Percentiles rank a stretch among this genome's conserved stretches.
phyloP scores from a whole-genome alignment of 331 rosid genomes.

The Dryas integrifolia region DNA sequence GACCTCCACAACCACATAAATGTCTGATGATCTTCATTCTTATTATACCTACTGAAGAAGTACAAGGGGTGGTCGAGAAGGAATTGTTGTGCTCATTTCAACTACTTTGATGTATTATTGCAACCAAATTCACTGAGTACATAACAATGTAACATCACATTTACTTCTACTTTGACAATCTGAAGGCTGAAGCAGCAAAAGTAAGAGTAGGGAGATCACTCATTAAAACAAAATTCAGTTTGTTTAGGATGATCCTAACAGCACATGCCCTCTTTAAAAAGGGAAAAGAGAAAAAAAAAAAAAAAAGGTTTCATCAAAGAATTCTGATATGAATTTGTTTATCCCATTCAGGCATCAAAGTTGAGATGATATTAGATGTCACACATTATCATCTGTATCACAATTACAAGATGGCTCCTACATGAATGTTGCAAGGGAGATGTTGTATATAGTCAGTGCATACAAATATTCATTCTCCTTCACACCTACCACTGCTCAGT shows the following conservation, averaged over 20 bases:
- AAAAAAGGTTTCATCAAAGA: not conserved
- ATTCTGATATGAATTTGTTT: not conserved
- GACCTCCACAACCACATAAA: not conserved
- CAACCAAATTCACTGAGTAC: not conserved
- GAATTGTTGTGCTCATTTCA: not conserved
- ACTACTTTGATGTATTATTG: conserved; percentile 6
- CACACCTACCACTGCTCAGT: too few species aligned
- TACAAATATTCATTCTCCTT: too few species aligned
- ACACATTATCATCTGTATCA: too few species aligned
- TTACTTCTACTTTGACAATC: conserved; percentile 4
- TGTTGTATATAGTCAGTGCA: too few species aligned
- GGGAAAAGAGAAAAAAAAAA: too few species aligned
- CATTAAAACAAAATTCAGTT: not conserved
- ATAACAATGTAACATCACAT: not conserved
- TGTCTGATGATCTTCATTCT: not conserved
- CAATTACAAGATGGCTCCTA: too few species aligned
- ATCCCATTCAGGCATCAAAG: not conserved
- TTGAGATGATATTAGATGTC: not conserved
- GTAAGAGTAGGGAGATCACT: not conserved
- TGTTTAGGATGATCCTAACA: not conserved
- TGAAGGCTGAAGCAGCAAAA: not conserved
- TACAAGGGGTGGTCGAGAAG: not conserved
- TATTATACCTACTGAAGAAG: not conserved
- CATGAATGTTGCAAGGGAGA: too few species aligned
- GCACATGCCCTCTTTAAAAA: not conserved